These are phyloP conservation scores for Pinus albicaulis DNA, from an alignment of 75 land plant genomes.

Conservation along the genomic window DNA sequence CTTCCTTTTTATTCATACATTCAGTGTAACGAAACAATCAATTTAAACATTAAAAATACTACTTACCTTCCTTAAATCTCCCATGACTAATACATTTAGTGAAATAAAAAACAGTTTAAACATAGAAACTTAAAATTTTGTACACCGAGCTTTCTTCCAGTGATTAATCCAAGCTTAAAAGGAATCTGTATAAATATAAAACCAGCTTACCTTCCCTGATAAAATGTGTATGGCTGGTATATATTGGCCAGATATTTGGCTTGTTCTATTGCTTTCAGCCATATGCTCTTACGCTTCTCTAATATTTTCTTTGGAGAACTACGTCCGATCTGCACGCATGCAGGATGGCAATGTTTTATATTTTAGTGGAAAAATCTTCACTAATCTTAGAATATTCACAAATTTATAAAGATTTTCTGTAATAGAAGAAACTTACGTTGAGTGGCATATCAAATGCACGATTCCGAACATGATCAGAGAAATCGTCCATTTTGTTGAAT, in stretches of 20 bases:
- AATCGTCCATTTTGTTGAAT: constrained; percentile 51
- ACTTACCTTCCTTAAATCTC: too few relatives aligned
- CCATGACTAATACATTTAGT: too few relatives aligned
- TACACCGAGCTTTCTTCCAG: too few relatives aligned
- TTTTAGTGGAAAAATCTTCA: neutral
- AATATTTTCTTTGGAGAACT: neutral
- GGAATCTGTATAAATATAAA: too few relatives aligned
- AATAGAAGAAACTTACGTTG: neutral
- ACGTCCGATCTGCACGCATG: neutral
- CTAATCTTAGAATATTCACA: neutral
- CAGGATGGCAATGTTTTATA: neutral
- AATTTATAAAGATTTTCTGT: too few relatives aligned
- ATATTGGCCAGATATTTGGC: constrained; percentile 72
- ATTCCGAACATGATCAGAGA: constrained; percentile 35
- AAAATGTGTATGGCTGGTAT: constrained; percentile 87
- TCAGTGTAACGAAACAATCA: too few relatives aligned
- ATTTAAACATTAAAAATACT: too few relatives aligned
- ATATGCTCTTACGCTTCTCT: constrained; percentile 5
- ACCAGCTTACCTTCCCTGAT: constrained; percentile 67
- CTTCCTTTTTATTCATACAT: neutral
- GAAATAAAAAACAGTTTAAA: too few relatives aligned
- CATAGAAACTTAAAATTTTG: too few relatives aligned
- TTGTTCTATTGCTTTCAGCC: constrained; percentile 60
- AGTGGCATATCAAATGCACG: neutral
- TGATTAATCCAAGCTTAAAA: too few relatives aligned